Percentiles rank a stretch among this genome's conserved stretches.
Conservation (phyloP, 192 early-diverging fungal genomes). For the Coemansia sp. region DNA sequence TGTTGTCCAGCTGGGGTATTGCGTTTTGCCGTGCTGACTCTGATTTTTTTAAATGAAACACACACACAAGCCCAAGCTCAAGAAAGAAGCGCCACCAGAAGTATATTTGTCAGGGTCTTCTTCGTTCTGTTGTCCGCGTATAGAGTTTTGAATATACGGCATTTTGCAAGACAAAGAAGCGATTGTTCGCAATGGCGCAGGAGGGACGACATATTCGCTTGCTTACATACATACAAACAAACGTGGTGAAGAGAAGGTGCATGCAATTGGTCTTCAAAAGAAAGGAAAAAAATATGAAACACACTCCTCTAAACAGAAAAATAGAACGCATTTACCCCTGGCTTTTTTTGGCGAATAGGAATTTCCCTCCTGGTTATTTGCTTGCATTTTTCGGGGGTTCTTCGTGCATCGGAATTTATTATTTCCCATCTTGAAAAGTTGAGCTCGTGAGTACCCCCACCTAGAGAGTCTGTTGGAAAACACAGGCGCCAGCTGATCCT, state of each 20-base stretch:
- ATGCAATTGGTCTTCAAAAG: not conserved
- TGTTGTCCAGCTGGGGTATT: not conserved
- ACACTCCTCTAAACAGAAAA: not conserved
- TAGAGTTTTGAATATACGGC: not conserved
- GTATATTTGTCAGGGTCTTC: not conserved
- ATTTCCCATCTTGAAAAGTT: not conserved
- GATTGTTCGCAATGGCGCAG: not conserved
- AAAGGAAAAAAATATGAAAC: not conserved
- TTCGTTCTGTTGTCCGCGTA: not conserved
- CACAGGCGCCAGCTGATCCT: not conserved
- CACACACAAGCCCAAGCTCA: not conserved
- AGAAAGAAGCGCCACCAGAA: not conserved
- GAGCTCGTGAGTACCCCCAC: not conserved
- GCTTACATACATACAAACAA: not conserved
- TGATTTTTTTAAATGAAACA: not conserved
- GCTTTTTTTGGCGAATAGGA: conserved; percentile 9
- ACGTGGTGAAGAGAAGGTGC: not conserved
- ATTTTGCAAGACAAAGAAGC: not conserved
- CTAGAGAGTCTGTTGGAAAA: not conserved
- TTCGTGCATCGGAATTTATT: conserved; percentile 5
- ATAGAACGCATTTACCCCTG: conserved; percentile 2
- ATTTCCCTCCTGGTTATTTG: not conserved
- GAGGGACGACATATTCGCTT: not conserved
- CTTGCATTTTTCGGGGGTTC: conserved; percentile 2
- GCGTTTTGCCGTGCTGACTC: conserved; percentile 1